Evolutionary conservation across 2,329 filamentous ascomycete genomes (phyloP), one percentile per base, ranked within the genome.

Genomic region (Fusarium dimerum): DNA sequence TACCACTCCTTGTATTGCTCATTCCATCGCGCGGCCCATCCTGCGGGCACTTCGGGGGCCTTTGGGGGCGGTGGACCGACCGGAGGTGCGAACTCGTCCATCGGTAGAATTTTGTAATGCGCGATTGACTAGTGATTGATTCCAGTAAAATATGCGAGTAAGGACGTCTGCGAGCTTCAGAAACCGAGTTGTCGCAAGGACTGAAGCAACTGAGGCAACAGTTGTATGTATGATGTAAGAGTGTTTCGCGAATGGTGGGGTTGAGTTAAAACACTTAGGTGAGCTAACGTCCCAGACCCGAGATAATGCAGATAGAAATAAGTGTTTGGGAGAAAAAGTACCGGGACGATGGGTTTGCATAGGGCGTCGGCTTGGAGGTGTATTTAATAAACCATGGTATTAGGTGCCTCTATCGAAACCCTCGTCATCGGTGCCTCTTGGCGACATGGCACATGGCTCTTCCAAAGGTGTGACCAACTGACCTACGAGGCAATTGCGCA

Each of bases 11-110:
- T 87, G 77, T 96, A 96, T 67, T 94, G 86, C 0, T 88, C 85
- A 71, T 96, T 94, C 83, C 87, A 96, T 59, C 90, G 83, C 11
- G 87, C 88, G 66, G 89, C 86, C 89, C 90, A 97, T 64, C 92
- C 92, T 30, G 71, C 66, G 49, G 74, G 74, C 8, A 77, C 74
- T 65, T 89, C 87, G 3, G 90, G 91, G 2, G 82, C 80, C 67
- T 75, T 79, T 56, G 80, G 81, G 45, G 82, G 81, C 60, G 82
- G 81, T 43, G 82, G 82, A 20, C 81, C 81, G 20, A 73, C 46
- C 2, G 81, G 82, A 47, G 81, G 73, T 49, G 74, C 70, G 68
- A 79, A 84, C 58, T 84, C 79, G 60, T 76, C 75, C 82, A 84
- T 83, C 40, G 48, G 56, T 44, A 20, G 45, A 34, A 32, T 36